Evolutionary conservation across 108 stramenopile genomes (phyloP), one percentile per base, ranked within the genome.

Genomic region (Discostella stelligeroides): DNA sequence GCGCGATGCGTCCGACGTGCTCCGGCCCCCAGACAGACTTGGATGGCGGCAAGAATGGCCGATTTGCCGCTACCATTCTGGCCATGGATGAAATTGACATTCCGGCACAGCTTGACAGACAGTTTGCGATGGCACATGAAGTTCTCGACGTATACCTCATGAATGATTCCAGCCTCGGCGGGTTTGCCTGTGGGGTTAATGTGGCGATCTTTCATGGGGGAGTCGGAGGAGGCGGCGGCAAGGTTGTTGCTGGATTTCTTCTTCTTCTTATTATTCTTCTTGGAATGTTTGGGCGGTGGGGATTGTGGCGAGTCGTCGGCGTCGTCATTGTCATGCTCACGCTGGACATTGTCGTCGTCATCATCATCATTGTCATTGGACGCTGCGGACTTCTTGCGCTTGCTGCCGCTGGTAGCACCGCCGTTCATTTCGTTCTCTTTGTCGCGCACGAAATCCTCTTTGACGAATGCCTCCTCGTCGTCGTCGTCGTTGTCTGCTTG

Each of bases 81-180:
- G 0, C 98, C 98, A 66, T 89, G 79, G 75, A 98, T 95, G 76
- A 98, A 98, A 71, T 98, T 98, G 63, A 97, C 93, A 41, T 96
- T 92, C 27, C 81, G 84, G 47, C 88, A 86, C 2, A 94, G 56
- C 20, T 88, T 80, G 11, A 91, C 82, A 15, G 71, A 78, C 7
- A 91, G 72, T 50, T 85, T 89, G 58, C 79, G 81, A 63, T 97
- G 95, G 73, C 94, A 97, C 98, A 98, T 98, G 81, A 98, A 98
- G 71, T 98, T 94, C 63, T 96, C 90, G 25, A 89, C 83, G 83
- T 94, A 88, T 17, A 98, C 80, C 47, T 73, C 58, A 17, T 75
- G 60, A 63, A 94, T 88, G 18, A 91, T 68, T 0, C 91, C 92
- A 13, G 91, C 85, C 61, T 86, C 83, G 37, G 85, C 76, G 38